Conservation (phyloP, 371 early-diverging fungal species). For the Mucor ambiguus region DNA sequence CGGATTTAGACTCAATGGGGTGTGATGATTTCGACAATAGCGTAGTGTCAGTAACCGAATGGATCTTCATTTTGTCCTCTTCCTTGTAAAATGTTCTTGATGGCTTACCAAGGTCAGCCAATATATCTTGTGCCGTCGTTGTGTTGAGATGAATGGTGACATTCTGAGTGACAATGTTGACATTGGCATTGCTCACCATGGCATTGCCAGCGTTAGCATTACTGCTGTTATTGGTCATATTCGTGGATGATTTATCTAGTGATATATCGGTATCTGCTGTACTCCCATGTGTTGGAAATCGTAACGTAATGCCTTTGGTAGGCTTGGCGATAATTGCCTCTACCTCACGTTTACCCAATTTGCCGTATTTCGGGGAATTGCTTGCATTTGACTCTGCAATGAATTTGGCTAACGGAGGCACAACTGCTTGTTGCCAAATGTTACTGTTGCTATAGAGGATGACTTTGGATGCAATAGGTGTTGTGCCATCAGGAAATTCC, state of each 20-base stretch:
- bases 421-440: conserved; percentile 54
- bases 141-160: conserved; percentile 48
- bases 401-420: conserved; percentile 46
- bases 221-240: background rate
- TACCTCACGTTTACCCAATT: conserved; percentile 44
- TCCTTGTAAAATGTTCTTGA: conserved; percentile 66
- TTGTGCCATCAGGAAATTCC: conserved; percentile 77
- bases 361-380: conserved; percentile 40
- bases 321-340: conserved; percentile 58
- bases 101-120: conserved; percentile 72
- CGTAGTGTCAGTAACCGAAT: conserved; percentile 43
- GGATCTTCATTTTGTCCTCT: conserved; percentile 77
- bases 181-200: conserved; percentile 15
- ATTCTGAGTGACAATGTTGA: conserved; percentile 17
- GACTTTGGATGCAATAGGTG: conserved; percentile 68
- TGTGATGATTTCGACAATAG: conserved; percentile 1
- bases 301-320: conserved; percentile 36
- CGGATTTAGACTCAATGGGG: conserved; percentile 21
- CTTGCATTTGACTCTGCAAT: conserved; percentile 47
- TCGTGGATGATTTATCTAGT: conserved; percentile 16
- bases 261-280: conserved; percentile 18
- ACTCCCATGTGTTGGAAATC: conserved; percentile 38
- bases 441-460: conserved; percentile 54
- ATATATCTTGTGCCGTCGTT: conserved; percentile 68
- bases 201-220: background rate